Conservation (phyloP, 31 red algal species). For the Endocladia muricata region DNA sequence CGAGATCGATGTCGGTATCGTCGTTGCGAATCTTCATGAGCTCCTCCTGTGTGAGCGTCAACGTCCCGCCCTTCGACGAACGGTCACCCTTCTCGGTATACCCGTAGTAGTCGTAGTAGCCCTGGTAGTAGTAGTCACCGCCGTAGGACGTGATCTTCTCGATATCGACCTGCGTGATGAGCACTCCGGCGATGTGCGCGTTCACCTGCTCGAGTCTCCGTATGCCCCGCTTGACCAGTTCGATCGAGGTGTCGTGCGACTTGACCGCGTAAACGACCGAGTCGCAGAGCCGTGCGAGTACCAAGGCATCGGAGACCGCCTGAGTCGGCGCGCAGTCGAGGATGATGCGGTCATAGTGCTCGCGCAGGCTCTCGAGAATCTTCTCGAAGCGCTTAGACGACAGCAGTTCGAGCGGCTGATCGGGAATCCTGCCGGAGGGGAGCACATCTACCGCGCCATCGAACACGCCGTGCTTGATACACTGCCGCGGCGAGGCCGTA, state of each 20-base stretch:
- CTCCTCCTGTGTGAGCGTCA: too few relatives aligned
- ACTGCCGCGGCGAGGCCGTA: background rate
- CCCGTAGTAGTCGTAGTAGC: background rate
- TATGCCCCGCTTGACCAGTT: background rate
- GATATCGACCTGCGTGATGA: background rate
- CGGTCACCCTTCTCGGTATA: too few relatives aligned
- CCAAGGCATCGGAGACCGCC: background rate
- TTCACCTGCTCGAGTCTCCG: background rate
- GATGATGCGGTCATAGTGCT: constrained; percentile 1
- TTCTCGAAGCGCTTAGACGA: background rate
- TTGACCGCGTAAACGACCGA: background rate
- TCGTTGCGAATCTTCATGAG: too few relatives aligned
- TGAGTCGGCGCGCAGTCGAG: background rate
- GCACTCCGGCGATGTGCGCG: background rate
- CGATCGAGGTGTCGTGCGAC: background rate
- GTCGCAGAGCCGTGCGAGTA: background rate
- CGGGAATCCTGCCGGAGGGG: background rate
- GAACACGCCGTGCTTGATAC: background rate
- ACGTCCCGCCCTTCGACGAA: too few relatives aligned
- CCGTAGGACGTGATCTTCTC: background rate
- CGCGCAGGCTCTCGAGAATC: background rate
- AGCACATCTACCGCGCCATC: background rate
- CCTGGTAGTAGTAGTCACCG: constrained; percentile 4
- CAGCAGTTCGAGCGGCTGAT: background rate
- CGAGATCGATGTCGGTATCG: too few relatives aligned